Evolutionary conservation across 2,329 filamentous ascomycete genomes (phyloP).

Genomic region (Mycosphaerella arachidis): DNA sequence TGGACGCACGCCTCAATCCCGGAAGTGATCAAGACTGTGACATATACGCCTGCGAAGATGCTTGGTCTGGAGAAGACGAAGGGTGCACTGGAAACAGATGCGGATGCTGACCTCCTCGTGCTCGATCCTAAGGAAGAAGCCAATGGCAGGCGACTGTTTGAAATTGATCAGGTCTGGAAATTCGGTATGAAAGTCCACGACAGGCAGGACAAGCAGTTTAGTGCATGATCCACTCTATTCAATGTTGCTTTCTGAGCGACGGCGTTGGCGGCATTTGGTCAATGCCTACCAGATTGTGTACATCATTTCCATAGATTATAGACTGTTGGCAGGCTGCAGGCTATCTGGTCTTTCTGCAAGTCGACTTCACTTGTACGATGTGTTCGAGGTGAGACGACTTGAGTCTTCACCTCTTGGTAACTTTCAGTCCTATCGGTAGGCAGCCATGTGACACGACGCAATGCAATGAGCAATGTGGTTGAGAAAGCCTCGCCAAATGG

Average conservation of each 20-base stretch:
- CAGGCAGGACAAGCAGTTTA: constrained; percentile 2
- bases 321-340: too few species aligned
- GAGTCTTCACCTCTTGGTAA: too few species aligned
- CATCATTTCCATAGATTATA: background rate
- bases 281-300: background rate
- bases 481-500: background rate
- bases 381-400: too few species aligned
- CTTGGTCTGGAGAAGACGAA: constrained; percentile 64
- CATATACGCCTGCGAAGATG: constrained; percentile 72
- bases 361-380: too few species aligned
- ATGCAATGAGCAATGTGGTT: background rate
- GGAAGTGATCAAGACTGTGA: constrained; percentile 67
- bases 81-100: constrained; percentile 49
- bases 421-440: too few species aligned
- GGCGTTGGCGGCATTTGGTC: background rate
- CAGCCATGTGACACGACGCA: background rate
- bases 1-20: constrained; percentile 68
- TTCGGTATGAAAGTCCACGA: constrained; percentile 56
- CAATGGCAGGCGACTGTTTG: constrained; percentile 48
- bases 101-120: constrained; percentile 58
- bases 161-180: constrained; percentile 76
- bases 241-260: too few species aligned
- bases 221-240: background rate
- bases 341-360: too few species aligned
- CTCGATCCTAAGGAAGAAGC: constrained; percentile 49